Conservation (phyloP, 2,329 filamentous ascomycete genomes). For the Microdochium bolleyi region DNA sequence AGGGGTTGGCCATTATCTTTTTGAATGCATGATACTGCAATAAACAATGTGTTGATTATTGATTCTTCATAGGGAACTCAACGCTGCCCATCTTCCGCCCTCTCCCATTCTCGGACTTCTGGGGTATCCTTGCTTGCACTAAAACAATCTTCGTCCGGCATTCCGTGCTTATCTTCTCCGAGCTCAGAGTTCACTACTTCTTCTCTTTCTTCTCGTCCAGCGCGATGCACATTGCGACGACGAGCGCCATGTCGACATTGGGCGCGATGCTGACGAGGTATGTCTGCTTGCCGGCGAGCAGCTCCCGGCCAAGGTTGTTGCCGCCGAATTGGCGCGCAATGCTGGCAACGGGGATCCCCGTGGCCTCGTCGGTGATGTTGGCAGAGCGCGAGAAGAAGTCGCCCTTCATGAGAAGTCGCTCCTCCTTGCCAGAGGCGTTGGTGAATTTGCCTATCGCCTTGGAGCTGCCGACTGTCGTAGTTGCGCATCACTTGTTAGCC, state of each 20-base stretch:
- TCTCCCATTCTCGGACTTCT: no score
- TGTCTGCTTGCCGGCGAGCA: conserved; percentile 55
- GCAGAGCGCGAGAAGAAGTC: conserved; percentile 51
- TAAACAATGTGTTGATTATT: no score
- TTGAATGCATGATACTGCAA: no score
- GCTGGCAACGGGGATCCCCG: conserved; percentile 42
- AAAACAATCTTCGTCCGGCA: neutral
- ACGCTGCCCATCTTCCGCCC: no score
- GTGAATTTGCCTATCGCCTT: conserved; percentile 51
- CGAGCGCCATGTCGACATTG: conserved; percentile 56
- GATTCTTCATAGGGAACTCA: no score
- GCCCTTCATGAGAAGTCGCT: conserved; percentile 49
- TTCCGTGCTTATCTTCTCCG: neutral
- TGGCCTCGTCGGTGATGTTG: conserved; percentile 45
- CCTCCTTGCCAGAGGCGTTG: conserved; percentile 31
- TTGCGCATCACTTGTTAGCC: no score
- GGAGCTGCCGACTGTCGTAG: conserved; percentile 41
- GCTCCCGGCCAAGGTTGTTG: conserved; percentile 31
- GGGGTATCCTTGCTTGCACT: no score
- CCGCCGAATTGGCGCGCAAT: conserved; percentile 54
- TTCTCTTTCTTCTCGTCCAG: conserved; percentile 60
- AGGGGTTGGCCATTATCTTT: no score
- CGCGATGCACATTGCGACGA: conserved; percentile 60
- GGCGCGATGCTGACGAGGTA: conserved; percentile 58
- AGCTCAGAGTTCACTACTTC: conserved; percentile 1